Evolutionary conservation across 768 basidiomycete species (phyloP).

Genomic region (Psilocybe cubensis): DNA sequence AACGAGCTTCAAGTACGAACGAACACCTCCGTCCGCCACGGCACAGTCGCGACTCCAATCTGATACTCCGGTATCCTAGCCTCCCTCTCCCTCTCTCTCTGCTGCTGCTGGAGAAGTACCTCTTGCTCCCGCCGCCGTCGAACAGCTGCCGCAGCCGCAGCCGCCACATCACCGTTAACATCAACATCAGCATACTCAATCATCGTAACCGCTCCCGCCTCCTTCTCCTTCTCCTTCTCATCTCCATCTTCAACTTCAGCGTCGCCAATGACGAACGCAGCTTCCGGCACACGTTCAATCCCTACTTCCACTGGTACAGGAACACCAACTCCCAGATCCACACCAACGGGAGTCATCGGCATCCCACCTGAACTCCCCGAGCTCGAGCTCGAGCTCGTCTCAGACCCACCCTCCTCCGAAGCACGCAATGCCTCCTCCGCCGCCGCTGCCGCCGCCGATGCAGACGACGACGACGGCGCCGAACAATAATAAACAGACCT

Average conservation of each 20-base stretch:
- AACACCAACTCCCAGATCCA: too few species aligned
- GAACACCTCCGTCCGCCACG: conserved; percentile 28
- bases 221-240: neutral
- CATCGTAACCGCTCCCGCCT: too few species aligned
- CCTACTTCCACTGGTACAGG: neutral
- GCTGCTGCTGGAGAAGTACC: neutral
- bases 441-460: neutral
- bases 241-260: neutral
- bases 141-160: neutral
- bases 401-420: too few species aligned
- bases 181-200: neutral
- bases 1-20: too few species aligned
- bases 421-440: too few species aligned
- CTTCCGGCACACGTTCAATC: neutral
- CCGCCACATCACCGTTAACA: conserved; percentile 2
- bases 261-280: neutral
- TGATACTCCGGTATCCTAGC: conserved; percentile 37
- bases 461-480: neutral
- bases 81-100: neutral
- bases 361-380: too few species aligned
- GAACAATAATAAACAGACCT: neutral
- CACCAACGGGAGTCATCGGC: too few species aligned
- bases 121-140: neutral
- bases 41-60: conserved; percentile 45
- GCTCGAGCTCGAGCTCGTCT: too few species aligned